Percentiles rank a stretch among this genome's conserved stretches.
Conservation (phyloP, 2,329 filamentous ascomycete genomes). For the Trichophyton equinum region DNA sequence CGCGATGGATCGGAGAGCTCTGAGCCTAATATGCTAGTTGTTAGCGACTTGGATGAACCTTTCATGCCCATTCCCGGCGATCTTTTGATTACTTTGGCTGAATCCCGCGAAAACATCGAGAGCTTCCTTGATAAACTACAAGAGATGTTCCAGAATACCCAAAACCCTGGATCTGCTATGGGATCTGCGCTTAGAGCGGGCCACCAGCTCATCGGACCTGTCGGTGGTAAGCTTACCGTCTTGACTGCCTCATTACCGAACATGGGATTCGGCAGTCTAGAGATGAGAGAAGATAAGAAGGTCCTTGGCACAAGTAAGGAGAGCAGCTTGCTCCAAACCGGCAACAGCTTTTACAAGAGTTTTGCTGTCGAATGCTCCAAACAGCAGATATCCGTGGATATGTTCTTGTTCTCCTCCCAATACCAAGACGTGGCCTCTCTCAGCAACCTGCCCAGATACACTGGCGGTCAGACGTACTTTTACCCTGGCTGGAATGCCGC, state of each 20-base stretch:
- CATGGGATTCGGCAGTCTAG: slow-evolving; percentile 74
- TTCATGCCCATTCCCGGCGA: slow-evolving; percentile 91
- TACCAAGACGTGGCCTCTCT: slow-evolving; percentile 96
- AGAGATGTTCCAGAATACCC: slow-evolving; percentile 91
- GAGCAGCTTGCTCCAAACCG: slow-evolving; percentile 72
- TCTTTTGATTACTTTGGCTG: slow-evolving; percentile 74
- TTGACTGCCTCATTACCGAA: slow-evolving; percentile 84
- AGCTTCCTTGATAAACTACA: slow-evolving; percentile 82
- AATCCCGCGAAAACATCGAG: slow-evolving; percentile 84
- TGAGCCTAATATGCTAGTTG: slow-evolving; percentile 82
- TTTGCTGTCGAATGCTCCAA: slow-evolving; percentile 98
- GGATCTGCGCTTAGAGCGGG: slow-evolving; percentile 83
- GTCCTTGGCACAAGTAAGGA: slow-evolving; percentile 89
- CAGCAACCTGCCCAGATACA: slow-evolving; percentile 90
- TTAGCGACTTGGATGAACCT: slow-evolving; percentile 90
- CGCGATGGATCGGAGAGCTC: slow-evolving; percentile 73
- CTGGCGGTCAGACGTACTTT: slow-evolving; percentile 95
- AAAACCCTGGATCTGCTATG: slow-evolving; percentile 83
- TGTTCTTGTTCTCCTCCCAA: slow-evolving; percentile 92
- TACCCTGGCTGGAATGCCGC: slow-evolving; percentile 97
- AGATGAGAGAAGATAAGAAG: slow-evolving; percentile 94
- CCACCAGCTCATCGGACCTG: slow-evolving; percentile 86
- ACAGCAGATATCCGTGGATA: slow-evolving; percentile 95
- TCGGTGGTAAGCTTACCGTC: slow-evolving; percentile 90
- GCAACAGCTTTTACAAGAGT: slow-evolving; percentile 95